Conservation (phyloP, 2,329 filamentous ascomycete genomes). For the Aspergillus awamori region DNA sequence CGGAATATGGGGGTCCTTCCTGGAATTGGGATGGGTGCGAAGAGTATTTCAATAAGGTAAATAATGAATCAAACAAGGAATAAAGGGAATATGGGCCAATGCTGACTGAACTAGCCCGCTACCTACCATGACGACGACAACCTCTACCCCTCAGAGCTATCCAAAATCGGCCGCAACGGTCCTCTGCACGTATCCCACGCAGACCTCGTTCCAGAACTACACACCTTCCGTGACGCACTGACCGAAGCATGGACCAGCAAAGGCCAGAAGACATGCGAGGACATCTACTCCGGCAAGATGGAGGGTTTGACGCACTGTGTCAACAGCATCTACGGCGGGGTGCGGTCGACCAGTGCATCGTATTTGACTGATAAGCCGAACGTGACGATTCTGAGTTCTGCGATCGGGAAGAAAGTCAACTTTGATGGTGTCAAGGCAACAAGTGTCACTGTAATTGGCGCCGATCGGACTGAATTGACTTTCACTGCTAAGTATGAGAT, state of each 20-base stretch:
- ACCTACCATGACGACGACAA: conserved; percentile 1
- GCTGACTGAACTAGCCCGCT: neutral
- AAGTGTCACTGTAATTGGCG: neutral
- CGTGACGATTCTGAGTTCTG: neutral
- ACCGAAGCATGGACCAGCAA: conserved; percentile 1
- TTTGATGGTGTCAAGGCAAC: neutral
- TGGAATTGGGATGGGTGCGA: conserved; percentile 3
- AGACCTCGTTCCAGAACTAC: conserved; percentile 1
- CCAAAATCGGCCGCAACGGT: conserved; percentile 1
- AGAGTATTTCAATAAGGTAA: conserved; percentile 3
- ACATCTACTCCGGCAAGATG: conserved; percentile 4
- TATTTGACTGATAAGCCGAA: neutral
- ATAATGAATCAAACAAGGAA: no score
- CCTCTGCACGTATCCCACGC: conserved; percentile 3
- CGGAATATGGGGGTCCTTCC: neutral
- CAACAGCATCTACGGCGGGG: conserved; percentile 1
- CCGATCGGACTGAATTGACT: neutral
- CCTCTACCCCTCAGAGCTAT: neutral
- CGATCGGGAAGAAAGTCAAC: neutral
- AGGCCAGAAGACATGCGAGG: neutral
- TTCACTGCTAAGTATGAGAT: conserved; percentile 4
- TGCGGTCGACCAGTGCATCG: neutral
- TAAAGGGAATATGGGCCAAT: no score
- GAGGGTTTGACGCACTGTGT: conserved; percentile 6
- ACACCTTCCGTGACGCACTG: neutral